Conservation (phyloP, 345 rosid genomes). For the Raphanus raphanistrum region DNA sequence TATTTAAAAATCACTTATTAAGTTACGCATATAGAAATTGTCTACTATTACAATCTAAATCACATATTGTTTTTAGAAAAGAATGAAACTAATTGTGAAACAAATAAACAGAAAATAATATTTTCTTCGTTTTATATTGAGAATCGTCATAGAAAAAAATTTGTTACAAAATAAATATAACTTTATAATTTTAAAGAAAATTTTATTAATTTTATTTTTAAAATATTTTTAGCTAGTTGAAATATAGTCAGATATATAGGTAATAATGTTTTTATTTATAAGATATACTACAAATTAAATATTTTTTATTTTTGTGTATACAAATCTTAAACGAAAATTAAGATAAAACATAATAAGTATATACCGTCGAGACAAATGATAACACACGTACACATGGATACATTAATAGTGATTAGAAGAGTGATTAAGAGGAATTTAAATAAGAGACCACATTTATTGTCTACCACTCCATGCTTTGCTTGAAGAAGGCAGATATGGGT, state of each 20-base stretch:
- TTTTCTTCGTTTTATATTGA: no score
- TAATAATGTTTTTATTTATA: no score
- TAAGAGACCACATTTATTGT: constrained; percentile 79
- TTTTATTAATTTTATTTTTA: no score
- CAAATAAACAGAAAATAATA: not conserved
- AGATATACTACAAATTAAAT: no score
- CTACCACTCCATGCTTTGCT: constrained; percentile 73
- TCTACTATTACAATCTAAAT: not conserved
- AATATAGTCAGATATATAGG: no score
- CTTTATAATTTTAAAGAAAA: no score
- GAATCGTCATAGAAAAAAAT: no score
- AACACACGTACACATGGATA: not conserved
- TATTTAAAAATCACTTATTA: not conserved
- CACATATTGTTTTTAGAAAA: not conserved
- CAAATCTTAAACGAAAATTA: no score
- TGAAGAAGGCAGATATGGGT: constrained; percentile 63
- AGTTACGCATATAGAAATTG: not conserved
- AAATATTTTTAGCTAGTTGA: no score
- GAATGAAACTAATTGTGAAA: not conserved
- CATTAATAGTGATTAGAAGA: constrained; percentile 34
- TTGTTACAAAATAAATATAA: no score
- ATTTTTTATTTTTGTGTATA: no score
- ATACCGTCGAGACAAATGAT: not conserved
- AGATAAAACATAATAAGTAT: not conserved
- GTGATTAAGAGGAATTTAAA: constrained; percentile 33